Evolutionary conservation across 176 grass and related monocot species (phyloP).

Genomic region (Aegilops tauschii): DNA sequence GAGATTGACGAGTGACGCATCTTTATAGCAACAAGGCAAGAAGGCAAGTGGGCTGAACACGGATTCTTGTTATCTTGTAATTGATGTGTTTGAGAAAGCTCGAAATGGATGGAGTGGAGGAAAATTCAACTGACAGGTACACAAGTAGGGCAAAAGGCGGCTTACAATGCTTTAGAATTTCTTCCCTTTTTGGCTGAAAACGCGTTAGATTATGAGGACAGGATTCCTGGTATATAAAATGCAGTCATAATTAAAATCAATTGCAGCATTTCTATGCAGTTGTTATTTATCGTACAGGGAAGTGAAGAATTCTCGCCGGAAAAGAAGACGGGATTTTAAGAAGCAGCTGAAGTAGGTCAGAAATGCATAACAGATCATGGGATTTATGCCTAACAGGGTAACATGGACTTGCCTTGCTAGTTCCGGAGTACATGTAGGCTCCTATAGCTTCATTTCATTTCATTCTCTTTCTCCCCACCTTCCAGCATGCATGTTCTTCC

Average conservation of each 20-base stretch:
- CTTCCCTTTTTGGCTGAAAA: background rate
- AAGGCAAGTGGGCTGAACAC: background rate
- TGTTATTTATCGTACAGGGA: background rate
- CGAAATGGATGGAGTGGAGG: background rate
- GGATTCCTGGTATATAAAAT: background rate
- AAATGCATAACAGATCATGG: background rate
- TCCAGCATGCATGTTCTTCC: conserved; percentile 33
- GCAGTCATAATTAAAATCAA: conserved; percentile 22
- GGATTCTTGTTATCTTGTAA: conserved; percentile 7
- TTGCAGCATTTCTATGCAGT: background rate
- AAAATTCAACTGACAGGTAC: conserved; percentile 18
- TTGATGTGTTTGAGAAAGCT: conserved; percentile 13
- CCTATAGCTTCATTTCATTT: background rate
- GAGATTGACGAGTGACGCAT: background rate
- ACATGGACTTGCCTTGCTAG: background rate
- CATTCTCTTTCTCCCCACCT: background rate
- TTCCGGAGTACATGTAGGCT: conserved; percentile 9
- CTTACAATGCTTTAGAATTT: conserved; percentile 6
- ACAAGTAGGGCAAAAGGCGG: conserved; percentile 34
- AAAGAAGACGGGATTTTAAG: background rate
- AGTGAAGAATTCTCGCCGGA: background rate
- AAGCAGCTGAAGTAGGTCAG: background rate
- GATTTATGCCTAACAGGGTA: background rate
- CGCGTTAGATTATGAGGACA: background rate
- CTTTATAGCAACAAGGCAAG: background rate